These are phyloP conservation scores for Papiliotrema nemorosa DNA, from an alignment of 1,284 basidiomycete genomes.

Conservation along the genomic window DNA sequence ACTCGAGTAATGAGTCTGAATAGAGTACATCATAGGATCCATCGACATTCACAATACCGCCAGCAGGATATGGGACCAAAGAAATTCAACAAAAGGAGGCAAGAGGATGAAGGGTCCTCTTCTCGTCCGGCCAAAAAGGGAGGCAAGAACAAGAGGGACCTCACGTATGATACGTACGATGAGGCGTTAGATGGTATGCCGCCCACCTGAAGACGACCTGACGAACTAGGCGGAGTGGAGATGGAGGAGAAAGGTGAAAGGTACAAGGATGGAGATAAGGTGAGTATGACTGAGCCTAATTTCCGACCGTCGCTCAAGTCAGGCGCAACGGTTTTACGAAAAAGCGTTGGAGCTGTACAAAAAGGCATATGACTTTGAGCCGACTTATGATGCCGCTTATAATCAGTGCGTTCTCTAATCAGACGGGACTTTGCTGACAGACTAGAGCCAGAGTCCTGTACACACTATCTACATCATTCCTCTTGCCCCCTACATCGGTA, in stretches of 20 bases:
- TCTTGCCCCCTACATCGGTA: constrained; percentile 37
- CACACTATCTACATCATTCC: constrained; percentile 41
- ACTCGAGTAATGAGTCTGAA: too few species aligned
- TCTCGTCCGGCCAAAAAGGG: constrained; percentile 25
- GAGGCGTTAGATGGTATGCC: constrained; percentile 44
- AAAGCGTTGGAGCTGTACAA: constrained; percentile 45
- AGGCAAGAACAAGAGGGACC: constrained; percentile 33
- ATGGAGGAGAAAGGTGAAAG: constrained; percentile 51
- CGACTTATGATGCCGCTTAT: constrained; percentile 45
- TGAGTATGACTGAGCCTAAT: constrained; percentile 7
- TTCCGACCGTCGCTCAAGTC: not conserved
- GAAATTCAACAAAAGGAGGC: constrained; percentile 6
- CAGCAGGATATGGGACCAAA: not conserved
- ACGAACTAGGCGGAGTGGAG: constrained; percentile 37
- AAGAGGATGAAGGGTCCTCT: constrained; percentile 24
- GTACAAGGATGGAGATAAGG: constrained; percentile 48
- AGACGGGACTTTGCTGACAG: too few species aligned
- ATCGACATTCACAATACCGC: not conserved
- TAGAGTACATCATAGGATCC: not conserved
- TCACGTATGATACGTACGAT: constrained; percentile 47
- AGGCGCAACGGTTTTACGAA: constrained; percentile 48
- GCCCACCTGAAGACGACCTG: not conserved
- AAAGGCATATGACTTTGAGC: constrained; percentile 33
- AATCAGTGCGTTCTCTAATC: constrained; percentile 39
- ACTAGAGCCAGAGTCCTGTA: constrained; percentile 45